A percentile compares a stretch with the other conserved stretches of the same genome.
Conservation (phyloP, 2,329 filamentous ascomycete species). For the Pezicula rhizophila region DNA sequence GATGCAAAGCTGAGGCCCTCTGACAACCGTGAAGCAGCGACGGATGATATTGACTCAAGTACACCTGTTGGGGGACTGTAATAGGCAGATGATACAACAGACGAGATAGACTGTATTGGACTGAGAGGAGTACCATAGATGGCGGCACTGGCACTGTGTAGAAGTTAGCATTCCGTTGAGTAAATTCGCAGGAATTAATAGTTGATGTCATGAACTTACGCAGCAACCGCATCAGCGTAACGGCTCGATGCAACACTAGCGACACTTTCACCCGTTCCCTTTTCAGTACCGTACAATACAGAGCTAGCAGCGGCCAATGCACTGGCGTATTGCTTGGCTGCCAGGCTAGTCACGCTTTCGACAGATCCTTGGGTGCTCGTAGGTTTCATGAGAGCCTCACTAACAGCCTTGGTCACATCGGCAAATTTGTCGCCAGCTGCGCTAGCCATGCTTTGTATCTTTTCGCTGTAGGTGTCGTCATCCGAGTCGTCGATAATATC, state of each 20-base stretch:
- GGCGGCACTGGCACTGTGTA: slow-evolving; percentile 41
- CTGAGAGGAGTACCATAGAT: slow-evolving; percentile 65
- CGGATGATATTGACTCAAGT: slow-evolving; percentile 53
- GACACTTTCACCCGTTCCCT: slow-evolving; percentile 36
- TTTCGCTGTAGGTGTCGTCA: slow-evolving; percentile 40
- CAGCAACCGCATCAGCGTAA: slow-evolving; percentile 50
- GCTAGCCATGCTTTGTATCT: slow-evolving; percentile 43
- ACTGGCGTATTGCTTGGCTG: slow-evolving; percentile 49
- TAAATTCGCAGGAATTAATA: not conserved
- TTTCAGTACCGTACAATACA: slow-evolving; percentile 44
- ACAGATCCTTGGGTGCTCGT: slow-evolving; percentile 35
- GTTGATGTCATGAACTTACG: slow-evolving; percentile 32
- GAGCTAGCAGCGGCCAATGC: slow-evolving; percentile 51
- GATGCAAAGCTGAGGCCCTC: slow-evolving; percentile 68
- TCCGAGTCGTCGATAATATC: slow-evolving; percentile 43
- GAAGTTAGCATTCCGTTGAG: slow-evolving; percentile 3
- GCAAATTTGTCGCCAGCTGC: slow-evolving; percentile 46
- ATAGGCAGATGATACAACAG: slow-evolving; percentile 42
- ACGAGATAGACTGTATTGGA: slow-evolving; percentile 36
- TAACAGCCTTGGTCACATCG: slow-evolving; percentile 48
- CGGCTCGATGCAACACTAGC: slow-evolving; percentile 45
- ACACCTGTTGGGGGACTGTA: slow-evolving; percentile 49
- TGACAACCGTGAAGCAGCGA: slow-evolving; percentile 63
- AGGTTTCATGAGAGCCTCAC: slow-evolving; percentile 45
- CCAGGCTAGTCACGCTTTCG: slow-evolving; percentile 45